Conservation (phyloP, 192 early-diverging fungal species). For the Endogone sp. region DNA sequence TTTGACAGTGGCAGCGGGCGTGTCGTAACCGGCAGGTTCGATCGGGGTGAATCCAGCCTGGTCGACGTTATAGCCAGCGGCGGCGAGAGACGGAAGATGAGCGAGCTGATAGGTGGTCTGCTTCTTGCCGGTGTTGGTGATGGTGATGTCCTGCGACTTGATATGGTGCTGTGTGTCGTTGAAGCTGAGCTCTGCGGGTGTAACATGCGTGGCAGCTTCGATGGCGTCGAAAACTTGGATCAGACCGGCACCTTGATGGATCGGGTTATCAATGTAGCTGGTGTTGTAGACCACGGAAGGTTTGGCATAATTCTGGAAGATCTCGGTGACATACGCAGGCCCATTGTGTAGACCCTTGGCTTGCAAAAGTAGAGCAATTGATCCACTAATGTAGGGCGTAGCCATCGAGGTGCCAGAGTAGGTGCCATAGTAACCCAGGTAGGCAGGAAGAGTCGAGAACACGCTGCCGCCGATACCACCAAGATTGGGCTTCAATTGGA, state of each 20-base stretch:
- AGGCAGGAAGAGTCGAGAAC: slow-evolving; percentile 45
- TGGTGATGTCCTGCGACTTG: slow-evolving; percentile 22
- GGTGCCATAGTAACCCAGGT: slow-evolving; percentile 36
- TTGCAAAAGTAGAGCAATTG: slow-evolving; percentile 40
- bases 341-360: slow-evolving; percentile 13
- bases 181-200: slow-evolving; percentile 44
- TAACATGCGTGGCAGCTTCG: slow-evolving; percentile 24
- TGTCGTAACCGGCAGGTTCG: slow-evolving; percentile 10
- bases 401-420: slow-evolving; percentile 61
- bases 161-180: slow-evolving; percentile 40
- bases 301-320: slow-evolving; percentile 28
- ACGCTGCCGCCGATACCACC: slow-evolving; percentile 47
- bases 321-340: slow-evolving; percentile 19
- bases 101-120: slow-evolving; percentile 26
- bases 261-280: slow-evolving; percentile 19
- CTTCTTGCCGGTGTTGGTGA: slow-evolving; percentile 34
- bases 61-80: slow-evolving; percentile 27
- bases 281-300: slow-evolving; percentile 7
- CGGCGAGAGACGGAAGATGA: slow-evolving; percentile 26
- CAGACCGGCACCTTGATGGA: slow-evolving; percentile 49
- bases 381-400: slow-evolving; percentile 50
- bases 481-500: slow-evolving; percentile 54
- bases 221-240: slow-evolving; percentile 43
- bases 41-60: neutral
- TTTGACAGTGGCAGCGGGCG: neutral